Evolutionary conservation across 768 basidiomycete species (phyloP), one percentile per base, ranked within the genome.

Genomic region (Boletus sp.): DNA sequence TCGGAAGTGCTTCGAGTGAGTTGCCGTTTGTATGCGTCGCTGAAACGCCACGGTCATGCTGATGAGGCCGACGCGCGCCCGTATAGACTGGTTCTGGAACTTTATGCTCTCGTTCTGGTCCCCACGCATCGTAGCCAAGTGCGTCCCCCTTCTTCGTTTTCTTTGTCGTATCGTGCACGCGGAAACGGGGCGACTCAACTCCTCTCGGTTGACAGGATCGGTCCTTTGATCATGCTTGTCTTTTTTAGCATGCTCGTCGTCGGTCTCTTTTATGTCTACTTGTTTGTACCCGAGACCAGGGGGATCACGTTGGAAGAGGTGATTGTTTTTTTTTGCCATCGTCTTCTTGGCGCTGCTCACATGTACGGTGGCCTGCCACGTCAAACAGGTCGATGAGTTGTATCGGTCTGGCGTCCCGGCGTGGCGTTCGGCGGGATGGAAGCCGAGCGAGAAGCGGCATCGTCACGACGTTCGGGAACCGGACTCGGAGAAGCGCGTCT

Each of bases 281-380:
- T 90, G 52, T 82, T 85, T 68, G 82, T 93, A 47, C 90, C 90
- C 20, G 92, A 93, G 76, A 92, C 87, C 24, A 91, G 83, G 69
- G 89, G 89, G 11, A 80, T 92, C 20, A 83, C 83, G 52, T 70
- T 90, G 59, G 89, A 91, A 74, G 86, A 89, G 77, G 84, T 83
- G 56, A 9, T 3, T 46, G n/a, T 11, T n/a, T 5, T 44, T 28
- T 5, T n/a, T 18, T 50, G 30, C 3, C n/a, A 28, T 28, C 33
- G 8, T 35, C 11, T 28, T 32, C 12, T 18, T 12, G 32, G 32
- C 11, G 17, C 7, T 12, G 6, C 4, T 33, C 47, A 17, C n/a
- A 32, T 12, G 24, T 9, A 11, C 11, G 7, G 11, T n/a, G n/a
- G 15, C 4, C 24, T n/a, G 44, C 12, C 12, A 29, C 44, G 7